phyloP scores from a whole-genome alignment of 176 grass and related monocot genomes.

The Bonia amplexicaulis region DNA sequence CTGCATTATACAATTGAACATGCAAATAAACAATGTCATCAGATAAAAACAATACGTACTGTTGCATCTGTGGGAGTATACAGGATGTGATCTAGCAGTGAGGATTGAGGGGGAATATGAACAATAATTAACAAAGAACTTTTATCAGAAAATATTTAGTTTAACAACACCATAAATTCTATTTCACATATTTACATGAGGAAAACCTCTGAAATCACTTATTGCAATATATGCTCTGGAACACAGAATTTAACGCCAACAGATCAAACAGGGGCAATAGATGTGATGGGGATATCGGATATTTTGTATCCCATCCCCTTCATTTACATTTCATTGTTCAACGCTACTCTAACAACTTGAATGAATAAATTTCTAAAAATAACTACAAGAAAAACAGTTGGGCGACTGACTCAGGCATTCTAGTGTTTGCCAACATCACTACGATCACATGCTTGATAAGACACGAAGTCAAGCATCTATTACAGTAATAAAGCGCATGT shows the following conservation, averaged over 20 bases:
- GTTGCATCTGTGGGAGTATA: neutral
- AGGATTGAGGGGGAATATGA: neutral
- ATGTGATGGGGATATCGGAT: neutral
- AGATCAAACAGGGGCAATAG: constrained; percentile 4
- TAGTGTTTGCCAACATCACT: neutral
- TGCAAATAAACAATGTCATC: neutral
- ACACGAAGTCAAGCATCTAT: neutral
- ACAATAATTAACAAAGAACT: neutral
- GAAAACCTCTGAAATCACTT: neutral
- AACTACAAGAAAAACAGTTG: neutral
- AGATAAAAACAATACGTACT: neutral
- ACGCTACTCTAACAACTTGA: neutral
- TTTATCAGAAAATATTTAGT: neutral
- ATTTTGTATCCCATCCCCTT: neutral
- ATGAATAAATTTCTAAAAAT: neutral
- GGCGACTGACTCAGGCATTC: neutral
- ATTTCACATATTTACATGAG: neutral
- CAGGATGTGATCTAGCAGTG: neutral
- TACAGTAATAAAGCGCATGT: neutral
- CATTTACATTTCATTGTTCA: constrained; percentile 3
- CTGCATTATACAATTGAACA: constrained; percentile 36
- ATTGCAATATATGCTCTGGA: neutral
- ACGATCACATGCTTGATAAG: neutral
- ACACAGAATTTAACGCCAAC: neutral
- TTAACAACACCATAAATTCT: neutral